Conservation (phyloP, 306 rosid species). For the Acacia confusa region DNA sequence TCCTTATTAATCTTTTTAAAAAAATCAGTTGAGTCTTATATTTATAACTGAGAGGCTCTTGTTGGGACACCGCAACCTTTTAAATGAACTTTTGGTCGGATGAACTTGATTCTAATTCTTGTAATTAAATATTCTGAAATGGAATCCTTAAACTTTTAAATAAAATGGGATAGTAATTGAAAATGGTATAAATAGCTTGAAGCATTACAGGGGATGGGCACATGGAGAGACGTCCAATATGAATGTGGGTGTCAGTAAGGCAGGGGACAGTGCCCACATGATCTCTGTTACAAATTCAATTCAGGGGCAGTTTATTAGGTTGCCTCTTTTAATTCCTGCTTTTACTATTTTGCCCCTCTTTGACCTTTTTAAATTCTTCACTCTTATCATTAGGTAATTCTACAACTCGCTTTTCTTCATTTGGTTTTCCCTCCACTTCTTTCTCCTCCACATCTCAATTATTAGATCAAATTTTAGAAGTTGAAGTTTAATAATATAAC, state of each 20-base stretch:
- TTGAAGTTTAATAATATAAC: too few relatives aligned
- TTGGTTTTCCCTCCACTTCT: too few relatives aligned
- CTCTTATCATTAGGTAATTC: too few relatives aligned
- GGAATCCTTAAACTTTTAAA: background rate
- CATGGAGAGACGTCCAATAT: slow-evolving; percentile 21
- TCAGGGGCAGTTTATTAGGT: background rate
- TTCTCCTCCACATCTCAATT: too few relatives aligned
- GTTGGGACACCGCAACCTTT: too few relatives aligned
- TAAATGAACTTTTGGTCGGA: too few relatives aligned
- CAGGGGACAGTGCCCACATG: slow-evolving; percentile 27
- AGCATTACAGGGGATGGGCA: background rate
- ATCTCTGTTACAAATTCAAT: background rate
- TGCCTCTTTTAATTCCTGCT: background rate
- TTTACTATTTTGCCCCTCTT: background rate
- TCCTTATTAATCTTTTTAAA: fast-evolving
- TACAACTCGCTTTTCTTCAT: too few relatives aligned
- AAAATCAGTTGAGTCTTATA: too few relatives aligned
- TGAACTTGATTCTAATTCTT: background rate
- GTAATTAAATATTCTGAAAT: too few relatives aligned
- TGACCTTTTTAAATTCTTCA: background rate
- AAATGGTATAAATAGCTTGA: too few relatives aligned
- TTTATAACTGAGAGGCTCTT: too few relatives aligned
- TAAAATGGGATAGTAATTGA: background rate
- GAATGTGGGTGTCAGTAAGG: slow-evolving; percentile 28
- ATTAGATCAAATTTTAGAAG: too few relatives aligned